phyloP scores from a whole-genome alignment of 805 yeast species.

The Saccharomyces eubayanus region DNA sequence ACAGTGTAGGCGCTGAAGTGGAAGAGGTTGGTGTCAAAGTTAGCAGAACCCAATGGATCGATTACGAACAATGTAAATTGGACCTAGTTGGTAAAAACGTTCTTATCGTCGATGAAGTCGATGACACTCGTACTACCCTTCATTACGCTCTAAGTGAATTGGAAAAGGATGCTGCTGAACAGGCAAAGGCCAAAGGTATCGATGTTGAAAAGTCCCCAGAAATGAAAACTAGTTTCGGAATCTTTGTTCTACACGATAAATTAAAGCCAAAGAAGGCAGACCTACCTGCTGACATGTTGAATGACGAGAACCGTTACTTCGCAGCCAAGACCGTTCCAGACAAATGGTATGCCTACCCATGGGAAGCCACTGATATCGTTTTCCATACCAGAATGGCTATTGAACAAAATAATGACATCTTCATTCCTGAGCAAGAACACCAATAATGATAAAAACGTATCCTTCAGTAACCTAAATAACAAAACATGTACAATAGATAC shows the following conservation, averaged over 20 bases:
- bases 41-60: slow-evolving; percentile 77
- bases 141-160: slow-evolving; percentile 72
- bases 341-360: slow-evolving; percentile 79
- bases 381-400: slow-evolving; percentile 63
- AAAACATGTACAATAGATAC: neutral
- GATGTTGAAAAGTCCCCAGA: slow-evolving; percentile 36
- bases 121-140: slow-evolving; percentile 76
- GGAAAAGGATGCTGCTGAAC: slow-evolving; percentile 59
- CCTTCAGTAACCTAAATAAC: slow-evolving; percentile 3
- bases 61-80: slow-evolving; percentile 51
- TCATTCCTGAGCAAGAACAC: slow-evolving; percentile 13
- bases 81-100: slow-evolving; percentile 62
- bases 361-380: slow-evolving; percentile 75
- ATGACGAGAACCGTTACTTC: slow-evolving; percentile 50
- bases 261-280: slow-evolving; percentile 63
- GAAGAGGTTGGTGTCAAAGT: slow-evolving; percentile 61
- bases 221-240: slow-evolving; percentile 54
- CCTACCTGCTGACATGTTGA: slow-evolving; percentile 54
- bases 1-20: slow-evolving; percentile 45
- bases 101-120: slow-evolving; percentile 75
- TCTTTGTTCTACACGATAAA: slow-evolving; percentile 75
- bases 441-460: neutral
- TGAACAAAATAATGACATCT: slow-evolving; percentile 63
- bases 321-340: slow-evolving; percentile 73
- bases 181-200: slow-evolving; percentile 46